phyloP scores from a whole-genome alignment of 306 rosid genomes.

The Inga oerstediana region DNA sequence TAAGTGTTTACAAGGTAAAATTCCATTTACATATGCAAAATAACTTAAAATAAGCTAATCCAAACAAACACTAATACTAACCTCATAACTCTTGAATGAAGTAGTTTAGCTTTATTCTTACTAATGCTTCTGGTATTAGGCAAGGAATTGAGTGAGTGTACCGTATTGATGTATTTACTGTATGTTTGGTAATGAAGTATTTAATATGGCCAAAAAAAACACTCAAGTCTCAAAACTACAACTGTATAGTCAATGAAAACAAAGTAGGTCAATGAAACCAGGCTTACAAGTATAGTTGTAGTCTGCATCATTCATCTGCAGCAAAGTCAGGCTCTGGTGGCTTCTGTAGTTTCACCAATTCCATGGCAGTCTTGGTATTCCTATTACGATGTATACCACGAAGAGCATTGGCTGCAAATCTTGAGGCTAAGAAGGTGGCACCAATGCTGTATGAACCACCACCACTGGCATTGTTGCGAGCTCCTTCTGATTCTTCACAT shows the following conservation, averaged over 20 bases:
- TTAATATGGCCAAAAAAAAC: background rate
- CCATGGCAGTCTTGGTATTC: constrained; percentile 79
- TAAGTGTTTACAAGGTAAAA: too few species aligned
- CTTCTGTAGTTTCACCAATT: constrained; percentile 83
- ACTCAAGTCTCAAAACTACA: constrained; percentile 29
- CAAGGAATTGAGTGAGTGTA: background rate
- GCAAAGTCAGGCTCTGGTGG: constrained; percentile 98
- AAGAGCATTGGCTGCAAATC: constrained; percentile 91
- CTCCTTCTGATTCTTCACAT: constrained; percentile 56
- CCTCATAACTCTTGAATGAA: constrained; percentile 25
- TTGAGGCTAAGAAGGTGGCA: constrained; percentile 86
- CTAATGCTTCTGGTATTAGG: background rate
- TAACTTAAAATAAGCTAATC: too few species aligned
- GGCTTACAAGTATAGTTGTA: constrained; percentile 42
- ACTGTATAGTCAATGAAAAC: constrained; percentile 32
- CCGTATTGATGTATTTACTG: background rate
- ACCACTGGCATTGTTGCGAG: constrained; percentile 47
- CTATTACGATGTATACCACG: constrained; percentile 90
- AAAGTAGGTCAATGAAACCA: constrained; percentile 28
- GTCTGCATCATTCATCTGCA: constrained; percentile 80
- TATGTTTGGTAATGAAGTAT: background rate
- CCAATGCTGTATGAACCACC: constrained; percentile 78
- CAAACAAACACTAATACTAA: constrained; percentile 15
- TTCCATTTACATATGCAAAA: too few species aligned
- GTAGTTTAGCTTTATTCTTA: background rate